These are phyloP conservation scores for Trichoderma simmonsii DNA, from an alignment of 2,329 filamentous ascomycete species.

Conservation along the genomic window DNA sequence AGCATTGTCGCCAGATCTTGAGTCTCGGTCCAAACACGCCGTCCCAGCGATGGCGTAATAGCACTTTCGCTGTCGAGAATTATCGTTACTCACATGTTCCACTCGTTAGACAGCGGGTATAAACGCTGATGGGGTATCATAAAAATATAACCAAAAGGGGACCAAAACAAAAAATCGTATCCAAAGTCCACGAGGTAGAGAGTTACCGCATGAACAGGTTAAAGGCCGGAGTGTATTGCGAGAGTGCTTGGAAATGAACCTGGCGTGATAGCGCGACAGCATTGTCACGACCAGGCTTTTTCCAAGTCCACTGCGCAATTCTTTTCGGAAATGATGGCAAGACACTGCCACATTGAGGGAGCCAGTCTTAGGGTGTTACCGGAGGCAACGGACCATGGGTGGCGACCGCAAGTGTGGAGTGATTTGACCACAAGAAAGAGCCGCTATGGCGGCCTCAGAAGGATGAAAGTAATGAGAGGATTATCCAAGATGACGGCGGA, in stretches of 20 bases:
- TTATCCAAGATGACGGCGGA: slow-evolving; percentile 6
- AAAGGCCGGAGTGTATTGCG: slow-evolving; percentile 11
- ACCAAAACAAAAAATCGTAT: slow-evolving; percentile 6
- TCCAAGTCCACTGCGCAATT: slow-evolving; percentile 11
- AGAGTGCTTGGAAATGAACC: slow-evolving; percentile 16
- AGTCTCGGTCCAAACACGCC: slow-evolving; percentile 50
- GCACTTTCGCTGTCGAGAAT: slow-evolving; percentile 53
- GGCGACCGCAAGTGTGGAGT: background rate
- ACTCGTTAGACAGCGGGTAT: slow-evolving; percentile 44
- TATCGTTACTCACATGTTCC: slow-evolving; percentile 21
- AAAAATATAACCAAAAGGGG: slow-evolving; percentile 18
- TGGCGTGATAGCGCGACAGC: slow-evolving; percentile 49
- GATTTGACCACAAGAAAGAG: background rate
- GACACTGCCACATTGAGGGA: slow-evolving; percentile 44
- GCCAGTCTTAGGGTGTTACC: background rate
- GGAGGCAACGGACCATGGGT: background rate
- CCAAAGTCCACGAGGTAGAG: background rate
- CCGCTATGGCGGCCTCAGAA: background rate
- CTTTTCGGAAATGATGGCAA: slow-evolving; percentile 42
- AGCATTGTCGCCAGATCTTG: slow-evolving; percentile 49
- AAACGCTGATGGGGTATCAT: slow-evolving; percentile 48
- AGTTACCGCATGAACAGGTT: background rate
- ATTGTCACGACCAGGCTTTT: slow-evolving; percentile 44
- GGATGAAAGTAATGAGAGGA: background rate
- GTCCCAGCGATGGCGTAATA: slow-evolving; percentile 55